Base-by-base conservation (phyloP, 768 basidiomycete genomes). In the Suillus alpinus region DNA sequence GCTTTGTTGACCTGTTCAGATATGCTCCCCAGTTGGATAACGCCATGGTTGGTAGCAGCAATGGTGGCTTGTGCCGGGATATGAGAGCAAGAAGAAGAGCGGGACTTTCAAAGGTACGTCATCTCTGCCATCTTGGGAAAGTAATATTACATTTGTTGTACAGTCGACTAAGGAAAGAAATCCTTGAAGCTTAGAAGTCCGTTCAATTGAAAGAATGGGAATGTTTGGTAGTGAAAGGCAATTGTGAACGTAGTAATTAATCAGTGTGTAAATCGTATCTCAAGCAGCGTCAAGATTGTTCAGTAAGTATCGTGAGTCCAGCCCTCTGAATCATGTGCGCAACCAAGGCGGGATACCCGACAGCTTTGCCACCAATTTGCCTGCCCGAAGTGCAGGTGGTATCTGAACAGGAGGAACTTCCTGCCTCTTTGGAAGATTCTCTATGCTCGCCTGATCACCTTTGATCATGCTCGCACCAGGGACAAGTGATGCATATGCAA, bases 1-100 rank as follows among this genome's bases (percentile, higher is more conserved):
- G 57, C 60, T 73, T 75, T 50, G 74, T 72, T 29, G 78, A 75
- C 62, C 80, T 72, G 62, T 75, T 73, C 10, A 81, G 59, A 61
- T 79, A 81, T 34, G 68, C 56, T 44, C 58, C 18, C 55, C 74
- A 62, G 55, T 68, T 62, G 16, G 73, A 56, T 29, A 69, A 16
- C 23, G 68, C 62, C 74, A 75, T 73, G 26, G 16, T 55, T 59
- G 34, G 6, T 3, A 26, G n/a, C 6, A 40, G 55, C 20, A 56
- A 46, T 40, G n/a, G 20, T 37, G 9, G 53, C 1, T 46, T 63
- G 60, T 34, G 23, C 10, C 26, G 10, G 18, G 37, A 55, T 18
- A 39, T 55, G 53, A 55, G 16, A 55, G 37, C 37, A n/a, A 51
- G n/a, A 29, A n/a, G n/a, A n/a, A 13, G n/a, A 34, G n/a, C n/a